Conservation (phyloP, 345 rosid species). For the Hibiscus tridactylites region DNA sequence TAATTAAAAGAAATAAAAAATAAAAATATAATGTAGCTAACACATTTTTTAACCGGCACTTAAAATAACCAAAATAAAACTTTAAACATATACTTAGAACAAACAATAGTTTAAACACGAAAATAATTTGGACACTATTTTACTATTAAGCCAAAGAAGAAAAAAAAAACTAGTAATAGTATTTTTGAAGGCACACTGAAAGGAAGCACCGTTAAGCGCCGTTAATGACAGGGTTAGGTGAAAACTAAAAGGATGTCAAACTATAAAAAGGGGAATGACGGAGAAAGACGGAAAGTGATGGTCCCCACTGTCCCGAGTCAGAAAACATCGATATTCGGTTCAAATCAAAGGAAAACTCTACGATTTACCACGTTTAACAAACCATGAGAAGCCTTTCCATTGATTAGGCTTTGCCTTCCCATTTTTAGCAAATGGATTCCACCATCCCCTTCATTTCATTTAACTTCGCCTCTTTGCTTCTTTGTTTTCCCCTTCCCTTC, state of each 20-base stretch:
- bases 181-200: not conserved
- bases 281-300: not conserved
- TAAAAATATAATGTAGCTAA: too few relatives aligned
- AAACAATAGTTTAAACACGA: too few relatives aligned
- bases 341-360: not conserved
- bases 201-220: not conserved
- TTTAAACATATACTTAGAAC: too few relatives aligned
- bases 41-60: too few relatives aligned
- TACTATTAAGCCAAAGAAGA: too few relatives aligned
- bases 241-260: not conserved
- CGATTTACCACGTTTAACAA: slow-evolving; percentile 1
- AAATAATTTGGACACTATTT: too few relatives aligned
- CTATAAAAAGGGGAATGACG: not conserved
- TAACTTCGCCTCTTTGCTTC: not conserved
- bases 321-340: not conserved
- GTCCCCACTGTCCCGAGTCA: not conserved
- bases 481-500: not conserved
- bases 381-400: slow-evolving; percentile 6
- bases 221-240: not conserved
- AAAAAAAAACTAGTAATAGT: too few relatives aligned
- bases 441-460: slow-evolving; percentile 4
- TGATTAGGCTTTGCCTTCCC: slow-evolving; percentile 1
- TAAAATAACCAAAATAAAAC: too few relatives aligned
- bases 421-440: slow-evolving; percentile 9
- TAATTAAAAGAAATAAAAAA: too few relatives aligned